Percentiles rank a stretch among this genome's conserved stretches.
phyloP scores from a whole-genome alignment of 139 green algal species.

The Chlamydomonas incerta region DNA sequence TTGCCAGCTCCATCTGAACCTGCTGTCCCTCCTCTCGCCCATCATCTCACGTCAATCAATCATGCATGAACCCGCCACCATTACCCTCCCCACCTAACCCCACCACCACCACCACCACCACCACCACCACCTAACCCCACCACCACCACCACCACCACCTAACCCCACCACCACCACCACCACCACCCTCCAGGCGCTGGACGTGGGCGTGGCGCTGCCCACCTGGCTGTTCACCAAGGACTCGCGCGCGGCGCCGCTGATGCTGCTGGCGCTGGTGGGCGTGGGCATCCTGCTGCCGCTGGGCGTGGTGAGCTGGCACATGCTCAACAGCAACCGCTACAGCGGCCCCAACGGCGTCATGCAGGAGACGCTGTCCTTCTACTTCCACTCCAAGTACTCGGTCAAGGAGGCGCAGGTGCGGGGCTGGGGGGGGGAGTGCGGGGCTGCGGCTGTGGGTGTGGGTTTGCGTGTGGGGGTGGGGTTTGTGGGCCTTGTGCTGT shows the following conservation, averaged over 20 bases:
- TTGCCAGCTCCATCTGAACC: too few species aligned
- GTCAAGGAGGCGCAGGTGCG: constrained; percentile 85
- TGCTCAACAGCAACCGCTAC: constrained; percentile 81
- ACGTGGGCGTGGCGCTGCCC: constrained; percentile 86
- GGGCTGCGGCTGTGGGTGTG: too few species aligned
- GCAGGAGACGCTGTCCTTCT: constrained; percentile 83
- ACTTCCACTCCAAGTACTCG: constrained; percentile 71
- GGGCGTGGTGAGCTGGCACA: constrained; percentile 76
- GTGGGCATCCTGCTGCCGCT: constrained; percentile 88
- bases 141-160: neutral
- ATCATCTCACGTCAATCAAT: too few species aligned
- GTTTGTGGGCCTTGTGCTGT: too few species aligned
- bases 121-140: too few species aligned
- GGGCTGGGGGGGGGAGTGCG: too few species aligned
- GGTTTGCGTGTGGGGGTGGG: too few species aligned
- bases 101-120: too few species aligned
- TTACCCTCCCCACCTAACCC: too few species aligned
- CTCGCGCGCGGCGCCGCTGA: constrained; percentile 78
- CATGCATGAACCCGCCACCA: too few species aligned
- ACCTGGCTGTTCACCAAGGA: constrained; percentile 90
- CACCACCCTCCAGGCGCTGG: constrained; percentile 55
- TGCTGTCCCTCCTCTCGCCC: too few species aligned
- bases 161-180: neutral
- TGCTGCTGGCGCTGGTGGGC: constrained; percentile 83
- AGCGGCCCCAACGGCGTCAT: constrained; percentile 76